Base-by-base conservation (phyloP, 2,329 filamentous ascomycete species). In the Talaromyces sp. region DNA sequence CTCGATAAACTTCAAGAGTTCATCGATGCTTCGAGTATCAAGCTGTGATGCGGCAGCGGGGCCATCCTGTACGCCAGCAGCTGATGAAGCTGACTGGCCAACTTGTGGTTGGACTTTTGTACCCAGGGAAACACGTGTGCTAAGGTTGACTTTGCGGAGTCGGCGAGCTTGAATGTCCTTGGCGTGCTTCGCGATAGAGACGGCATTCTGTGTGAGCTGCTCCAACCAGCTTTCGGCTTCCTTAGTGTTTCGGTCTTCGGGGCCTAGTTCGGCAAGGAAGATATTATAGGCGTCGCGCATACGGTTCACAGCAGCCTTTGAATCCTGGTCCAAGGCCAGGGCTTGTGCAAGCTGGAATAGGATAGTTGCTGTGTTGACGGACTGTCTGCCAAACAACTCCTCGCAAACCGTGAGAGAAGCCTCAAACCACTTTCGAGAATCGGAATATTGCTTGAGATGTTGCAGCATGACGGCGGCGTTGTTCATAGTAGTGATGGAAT, bases 381-480 rank as follows among this genome's bases (percentile, higher is more conserved):
- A 96, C 71, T 92, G 86, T 77, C 91, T 90, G 73, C 95, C 95
- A 69, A 94, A 96, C 4, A 97, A 88, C 54, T 89, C 87, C 79
- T 97, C 93, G 77, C 93, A 97, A 68, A 98, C 89, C 50, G 87
- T 85, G 60, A 98, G 87, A 10, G 93, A 96, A 69, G 92, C 90
- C 79, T 98, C 95, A 75, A 99, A 99, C 95, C 95, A 99, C 68
- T 94, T 85, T 60, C 95, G 90, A 54, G 94, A 98, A 79, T 97
- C 92, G 72, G 94, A 90, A 82, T 96, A 99, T 67, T 91, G 89
- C 84, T 98, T 97, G 72, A 97, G 86, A 64, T 93, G 89, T 80
- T 99, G 95, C 66, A 99, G 87, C 95, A 99, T 99, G 66, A 99
- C 95, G 8, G 95, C 95, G 22, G 92, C 94, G 74, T 99, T 99